Base-by-base conservation (phyloP, 768 basidiomycete species). In the Hypholoma sublateritium region DNA sequence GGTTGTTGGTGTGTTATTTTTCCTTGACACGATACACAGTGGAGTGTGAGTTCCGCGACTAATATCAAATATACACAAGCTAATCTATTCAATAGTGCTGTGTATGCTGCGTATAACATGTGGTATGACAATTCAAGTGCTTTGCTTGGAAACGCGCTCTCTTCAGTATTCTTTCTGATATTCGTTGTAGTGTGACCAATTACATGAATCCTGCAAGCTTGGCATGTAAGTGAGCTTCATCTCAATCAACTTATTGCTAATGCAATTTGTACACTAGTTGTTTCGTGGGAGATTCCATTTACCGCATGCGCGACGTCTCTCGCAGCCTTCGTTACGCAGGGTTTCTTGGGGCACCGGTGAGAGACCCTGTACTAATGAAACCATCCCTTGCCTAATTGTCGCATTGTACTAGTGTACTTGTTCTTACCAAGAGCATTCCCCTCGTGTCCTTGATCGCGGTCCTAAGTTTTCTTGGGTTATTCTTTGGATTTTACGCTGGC, bases 281-380 rank as follows among this genome's bases (percentile, higher is more conserved):
- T 74, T 48, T 67, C 67, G n/a, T 83, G 82, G 80, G 77, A 77
- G 3, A 78, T 80, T 44, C 76, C 77, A 2, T 80, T 83, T 54
- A 83, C 80, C 0, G 77, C 81, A 4, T 66, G 75, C 19, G 78
- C 75, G 5, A 80, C 75, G 5, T 69, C 79, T 1, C 63, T 80
- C 5, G 74, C 79, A 16, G 81, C 80, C 0, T 63, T 82, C 32
- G 69, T 81, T n/a, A 80, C 81, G 0, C 82, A 84, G 59, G 52
- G 68, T 35, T 83, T 80, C 67, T 69, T 83, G 24, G 75, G 70
- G 1, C 70, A 77, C 60, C 77, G 81, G 80, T 75, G 50, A 22
- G 74, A n/a, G 2, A 35, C 25, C n/a, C n/a, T 44, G 6, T 36
- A 35, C 5, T 16, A 22, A 19, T 46, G 6, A 34, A 22, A 28